Evolutionary conservation across 495 filamentous ascomycete genomes (phyloP).

Genomic region (Hamigera avellanea): DNA sequence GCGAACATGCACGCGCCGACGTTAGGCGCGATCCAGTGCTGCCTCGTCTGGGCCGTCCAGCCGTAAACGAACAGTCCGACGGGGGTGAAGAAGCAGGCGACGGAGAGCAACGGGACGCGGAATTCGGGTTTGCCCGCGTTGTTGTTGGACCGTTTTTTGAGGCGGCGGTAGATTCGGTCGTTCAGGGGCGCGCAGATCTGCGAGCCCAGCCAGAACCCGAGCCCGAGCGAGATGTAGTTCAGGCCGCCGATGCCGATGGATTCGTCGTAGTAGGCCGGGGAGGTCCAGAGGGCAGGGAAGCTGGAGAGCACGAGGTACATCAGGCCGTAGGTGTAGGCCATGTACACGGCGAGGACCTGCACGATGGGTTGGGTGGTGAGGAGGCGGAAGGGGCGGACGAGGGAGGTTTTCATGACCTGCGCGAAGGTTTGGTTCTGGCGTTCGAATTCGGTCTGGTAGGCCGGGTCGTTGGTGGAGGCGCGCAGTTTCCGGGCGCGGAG

Average conservation of each 20-base stretch:
- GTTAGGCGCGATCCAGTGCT: conserved; percentile 64
- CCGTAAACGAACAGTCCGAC: conserved; percentile 61
- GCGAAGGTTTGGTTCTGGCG: conserved; percentile 30
- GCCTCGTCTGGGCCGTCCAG: conserved; percentile 50
- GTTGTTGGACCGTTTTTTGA: conserved; percentile 48
- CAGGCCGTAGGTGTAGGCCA: conserved; percentile 60
- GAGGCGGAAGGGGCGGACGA: conserved; percentile 47
- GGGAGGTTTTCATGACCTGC: conserved; percentile 27
- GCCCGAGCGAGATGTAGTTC: conserved; percentile 58
- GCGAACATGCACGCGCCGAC: conserved; percentile 52
- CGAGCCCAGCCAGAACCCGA: conserved; percentile 56
- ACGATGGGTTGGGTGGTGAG: conserved; percentile 49
- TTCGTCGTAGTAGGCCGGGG: conserved; percentile 42
- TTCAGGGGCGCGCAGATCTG: conserved; percentile 54
- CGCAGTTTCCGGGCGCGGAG: conserved; percentile 44
- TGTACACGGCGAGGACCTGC: conserved; percentile 47
- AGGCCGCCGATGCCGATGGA: conserved; percentile 49
- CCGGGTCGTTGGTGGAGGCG: conserved; percentile 51
- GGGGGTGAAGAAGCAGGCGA: conserved; percentile 47
- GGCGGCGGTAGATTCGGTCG: conserved; percentile 49
- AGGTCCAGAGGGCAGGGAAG: conserved; percentile 53
- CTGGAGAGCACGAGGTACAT: conserved; percentile 63
- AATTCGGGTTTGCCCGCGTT: conserved; percentile 52
- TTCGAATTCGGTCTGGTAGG: conserved; percentile 55
- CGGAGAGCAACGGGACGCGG: conserved; percentile 51